Base-by-base conservation (phyloP, 306 rosid species). In the Castanea mollissima region DNA sequence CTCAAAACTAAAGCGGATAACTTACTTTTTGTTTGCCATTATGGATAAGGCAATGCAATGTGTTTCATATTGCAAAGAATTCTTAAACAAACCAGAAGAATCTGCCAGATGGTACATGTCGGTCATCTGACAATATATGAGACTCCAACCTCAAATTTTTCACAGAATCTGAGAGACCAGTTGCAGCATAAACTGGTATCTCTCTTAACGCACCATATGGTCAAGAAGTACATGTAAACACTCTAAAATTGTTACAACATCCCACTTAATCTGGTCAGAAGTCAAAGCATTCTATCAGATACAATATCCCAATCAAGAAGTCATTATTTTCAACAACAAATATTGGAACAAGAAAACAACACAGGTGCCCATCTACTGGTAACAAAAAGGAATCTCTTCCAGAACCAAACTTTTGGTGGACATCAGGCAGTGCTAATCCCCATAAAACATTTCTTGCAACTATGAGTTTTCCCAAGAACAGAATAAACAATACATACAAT, bases 21-120 rank as follows among this genome's bases (percentile, higher is more conserved):
- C 96, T 92, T 92, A 92, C 96, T 79, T 81, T 88, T 77, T 79
- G 38, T 35, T 72, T 19, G 80, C 79, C 74, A 79, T 35, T 70
- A 82, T 81, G 88, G 80, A 77, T 74, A 83, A 82, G 73, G 79
- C 80, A 81, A 82, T 79, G 82, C 83, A 83, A 87, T 73, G 74
- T 77, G 81, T 84, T 85, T 87, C 90, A 83, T 44, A 77, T 58
- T 83, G 86, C 80, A 78, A 92, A 38, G 55, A 54, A 35, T 73
- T 75, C 86, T 75, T 83, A 71, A 57, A 81, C 83, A 85, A 85
- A 81, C 72, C 85, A 88, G 84, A 86, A 76, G 76, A 84, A 81
- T 84, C 82, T 74, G 82, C 77, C 79, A 70, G 79, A 71, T 78
- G 82, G 77, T 79, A 29, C 46, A 27, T 51, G 62, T 71, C 73